Evolutionary conservation across 805 yeast genomes (phyloP).

Genomic region (Yamadazyma sp.): DNA sequence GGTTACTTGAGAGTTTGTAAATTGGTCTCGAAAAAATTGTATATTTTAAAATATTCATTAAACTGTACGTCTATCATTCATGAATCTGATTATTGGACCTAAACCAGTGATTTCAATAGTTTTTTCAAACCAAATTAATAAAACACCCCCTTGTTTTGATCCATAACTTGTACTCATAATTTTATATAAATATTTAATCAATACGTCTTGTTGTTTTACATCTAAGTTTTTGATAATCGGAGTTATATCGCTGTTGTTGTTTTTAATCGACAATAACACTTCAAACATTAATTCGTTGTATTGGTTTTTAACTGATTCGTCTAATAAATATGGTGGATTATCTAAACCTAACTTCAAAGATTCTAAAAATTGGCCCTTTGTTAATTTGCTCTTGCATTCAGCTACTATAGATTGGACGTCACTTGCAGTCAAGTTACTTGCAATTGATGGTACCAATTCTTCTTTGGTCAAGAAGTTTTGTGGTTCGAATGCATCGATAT

Average conservation of each 20-base stretch:
- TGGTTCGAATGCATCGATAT: conserved; percentile 86
- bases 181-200: conserved; percentile 81
- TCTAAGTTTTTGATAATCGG: conserved; percentile 56
- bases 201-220: conserved; percentile 66
- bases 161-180: conserved; percentile 78
- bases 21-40: too few relatives aligned
- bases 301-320: conserved; percentile 48
- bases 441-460: conserved; percentile 58
- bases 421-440: conserved; percentile 33
- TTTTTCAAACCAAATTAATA: conserved; percentile 91
- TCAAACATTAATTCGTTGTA: conserved; percentile 57
- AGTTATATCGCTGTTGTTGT: conserved; percentile 68
- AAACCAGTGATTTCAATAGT: conserved; percentile 80
- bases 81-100: conserved; percentile 83
- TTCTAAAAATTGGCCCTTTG: conserved; percentile 68
- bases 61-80: conserved; percentile 81
- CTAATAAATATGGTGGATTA: conserved; percentile 82
- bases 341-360: conserved; percentile 65
- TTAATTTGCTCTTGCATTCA: conserved; percentile 58
- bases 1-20: too few relatives aligned
- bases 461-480: conserved; percentile 64
- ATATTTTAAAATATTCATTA: too few relatives aligned
- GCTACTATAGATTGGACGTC: conserved; percentile 55
- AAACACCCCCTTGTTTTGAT: conserved; percentile 79
- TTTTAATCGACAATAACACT: conserved; percentile 49